phyloP scores from a whole-genome alignment of 2,329 filamentous ascomycete genomes.

The Tolypocladium tundrense region DNA sequence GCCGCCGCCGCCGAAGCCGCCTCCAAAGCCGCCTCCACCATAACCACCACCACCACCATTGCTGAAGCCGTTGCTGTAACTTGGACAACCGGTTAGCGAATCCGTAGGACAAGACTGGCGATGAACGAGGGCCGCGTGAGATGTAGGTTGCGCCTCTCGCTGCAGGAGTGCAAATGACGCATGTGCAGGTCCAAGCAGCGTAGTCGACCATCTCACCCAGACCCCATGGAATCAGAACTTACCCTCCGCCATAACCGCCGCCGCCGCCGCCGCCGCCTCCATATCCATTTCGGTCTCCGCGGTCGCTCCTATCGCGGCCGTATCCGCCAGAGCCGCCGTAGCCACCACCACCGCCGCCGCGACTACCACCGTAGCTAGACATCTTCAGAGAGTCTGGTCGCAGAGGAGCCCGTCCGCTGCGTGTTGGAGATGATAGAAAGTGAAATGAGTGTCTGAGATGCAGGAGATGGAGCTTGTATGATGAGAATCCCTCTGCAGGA shows the following conservation, averaged over 20 bases:
- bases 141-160: background rate
- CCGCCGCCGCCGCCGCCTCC: constrained; percentile 21
- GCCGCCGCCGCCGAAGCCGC: constrained; percentile 34
- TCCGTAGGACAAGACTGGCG: constrained; percentile 2
- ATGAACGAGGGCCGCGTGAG: background rate
- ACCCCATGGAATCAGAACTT: constrained; percentile 12
- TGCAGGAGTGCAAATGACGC: background rate
- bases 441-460: background rate
- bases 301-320: constrained; percentile 31
- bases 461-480: background rate
- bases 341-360: constrained; percentile 17
- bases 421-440: constrained; percentile 2
- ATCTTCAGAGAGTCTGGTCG: constrained; percentile 20
- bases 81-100: constrained; percentile 27
- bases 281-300: constrained; percentile 33
- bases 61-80: constrained; percentile 30
- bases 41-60: constrained; percentile 24
- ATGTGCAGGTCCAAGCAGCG: background rate
- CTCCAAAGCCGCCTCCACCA: constrained; percentile 25
- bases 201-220: background rate
- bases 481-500: constrained; percentile 8
- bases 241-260: constrained; percentile 26
- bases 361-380: constrained; percentile 32
- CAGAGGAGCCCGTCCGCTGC: background rate
- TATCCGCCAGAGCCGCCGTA: constrained; percentile 24